phyloP scores from a whole-genome alignment of 1,284 basidiomycete species.

The Rhodotorula mucilaginosa region DNA sequence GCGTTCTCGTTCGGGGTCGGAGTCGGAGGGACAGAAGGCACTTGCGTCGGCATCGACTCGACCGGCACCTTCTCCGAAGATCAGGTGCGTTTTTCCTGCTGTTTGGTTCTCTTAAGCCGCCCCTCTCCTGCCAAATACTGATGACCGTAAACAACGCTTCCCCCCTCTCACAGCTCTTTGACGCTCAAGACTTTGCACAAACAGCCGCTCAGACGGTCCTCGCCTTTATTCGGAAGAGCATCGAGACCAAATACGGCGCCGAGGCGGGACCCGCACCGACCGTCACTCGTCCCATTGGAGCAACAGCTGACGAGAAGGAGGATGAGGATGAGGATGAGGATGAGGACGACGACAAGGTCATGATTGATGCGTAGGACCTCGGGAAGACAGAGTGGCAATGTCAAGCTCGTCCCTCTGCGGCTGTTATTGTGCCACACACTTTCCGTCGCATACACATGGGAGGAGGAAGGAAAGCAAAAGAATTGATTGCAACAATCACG shows the following conservation, averaged over 20 bases:
- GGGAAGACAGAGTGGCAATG: not conserved
- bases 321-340: not conserved
- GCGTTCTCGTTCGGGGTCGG: slow-evolving; percentile 51
- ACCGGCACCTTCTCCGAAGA: slow-evolving; percentile 48
- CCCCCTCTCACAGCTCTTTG: slow-evolving; percentile 27
- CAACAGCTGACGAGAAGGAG: not conserved
- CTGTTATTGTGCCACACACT: too few relatives aligned
- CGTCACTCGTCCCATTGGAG: not conserved
- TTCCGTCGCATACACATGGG: too few relatives aligned
- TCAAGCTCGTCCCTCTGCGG: not conserved
- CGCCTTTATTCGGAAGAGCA: slow-evolving; percentile 39
- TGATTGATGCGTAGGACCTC: slow-evolving; percentile 11
- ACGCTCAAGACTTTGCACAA: slow-evolving; percentile 38
- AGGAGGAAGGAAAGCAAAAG: too few relatives aligned
- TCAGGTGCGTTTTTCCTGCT: slow-evolving; percentile 45
- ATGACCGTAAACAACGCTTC: too few relatives aligned
- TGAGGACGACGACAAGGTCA: slow-evolving; percentile 12
- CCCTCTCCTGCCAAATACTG: too few relatives aligned
- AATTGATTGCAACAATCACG: too few relatives aligned
- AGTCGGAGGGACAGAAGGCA: slow-evolving; percentile 45
- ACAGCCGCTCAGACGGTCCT: slow-evolving; percentile 27
- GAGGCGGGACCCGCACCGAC: slow-evolving; percentile 2
- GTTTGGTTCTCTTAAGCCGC: not conserved
- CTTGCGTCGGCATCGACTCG: slow-evolving; percentile 51
- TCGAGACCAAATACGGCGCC: slow-evolving; percentile 34